Evolutionary conservation across 169 alveolate species (phyloP).

Genomic region (Sarcocystis neurona): DNA sequence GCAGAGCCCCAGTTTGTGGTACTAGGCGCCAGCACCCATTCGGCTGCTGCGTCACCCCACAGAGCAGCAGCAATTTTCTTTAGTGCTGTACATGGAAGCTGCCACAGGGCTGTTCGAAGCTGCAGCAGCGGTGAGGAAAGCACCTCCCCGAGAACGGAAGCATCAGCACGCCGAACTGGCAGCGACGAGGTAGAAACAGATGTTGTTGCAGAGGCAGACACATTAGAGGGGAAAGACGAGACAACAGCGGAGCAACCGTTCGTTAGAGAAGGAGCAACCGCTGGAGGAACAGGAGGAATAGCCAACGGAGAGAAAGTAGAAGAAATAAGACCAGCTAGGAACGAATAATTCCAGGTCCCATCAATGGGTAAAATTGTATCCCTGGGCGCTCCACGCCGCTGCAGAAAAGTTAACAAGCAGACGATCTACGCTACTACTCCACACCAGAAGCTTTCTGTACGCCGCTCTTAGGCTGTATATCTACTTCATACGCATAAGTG

Average conservation of each 20-base stretch:
- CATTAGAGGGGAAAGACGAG: not conserved
- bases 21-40: not conserved
- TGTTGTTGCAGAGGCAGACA: not conserved
- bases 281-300: too few species aligned
- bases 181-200: not conserved
- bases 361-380: too few species aligned
- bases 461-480: too few species aligned
- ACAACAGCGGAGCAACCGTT: not conserved
- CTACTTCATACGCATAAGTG: too few species aligned
- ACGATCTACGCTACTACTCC: too few species aligned
- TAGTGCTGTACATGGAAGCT: not conserved
- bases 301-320: too few species aligned
- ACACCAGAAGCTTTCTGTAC: too few species aligned
- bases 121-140: not conserved
- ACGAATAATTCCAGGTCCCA: too few species aligned
- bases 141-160: not conserved
- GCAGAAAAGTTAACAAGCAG: too few species aligned
- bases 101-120: not conserved
- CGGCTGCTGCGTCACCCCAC: not conserved
- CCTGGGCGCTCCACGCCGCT: too few species aligned
- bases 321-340: too few species aligned
- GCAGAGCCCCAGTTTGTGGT: constrained; percentile 12
- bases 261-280: too few species aligned
- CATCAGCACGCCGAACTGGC: not conserved
- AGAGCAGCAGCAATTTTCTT: not conserved